A percentile compares a stretch with the other conserved stretches of the same genome.
phyloP scores from a whole-genome alignment of 192 early-diverging fungal genomes.

The Entrophospora sp. region DNA sequence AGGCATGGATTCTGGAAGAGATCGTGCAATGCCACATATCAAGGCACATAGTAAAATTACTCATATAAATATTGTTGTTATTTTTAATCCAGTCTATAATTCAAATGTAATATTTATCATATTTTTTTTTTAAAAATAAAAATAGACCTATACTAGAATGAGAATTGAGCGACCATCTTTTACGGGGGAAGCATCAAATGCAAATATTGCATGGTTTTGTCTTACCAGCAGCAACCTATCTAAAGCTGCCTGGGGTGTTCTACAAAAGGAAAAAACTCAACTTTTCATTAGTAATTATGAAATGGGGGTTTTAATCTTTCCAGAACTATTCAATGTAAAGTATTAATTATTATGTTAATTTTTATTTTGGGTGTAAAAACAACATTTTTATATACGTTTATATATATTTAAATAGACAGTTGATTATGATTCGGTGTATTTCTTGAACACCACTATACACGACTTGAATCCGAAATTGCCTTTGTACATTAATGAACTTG shows the following conservation, averaged over 20 bases:
- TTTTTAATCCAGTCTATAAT: slow-evolving; percentile 19
- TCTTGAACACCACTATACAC: slow-evolving; percentile 25
- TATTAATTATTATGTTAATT: neutral
- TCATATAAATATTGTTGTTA: too few species aligned
- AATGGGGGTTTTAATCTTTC: slow-evolving; percentile 51
- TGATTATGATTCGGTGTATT: slow-evolving; percentile 19
- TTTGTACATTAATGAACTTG: neutral
- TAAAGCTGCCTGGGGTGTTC: slow-evolving; percentile 59
- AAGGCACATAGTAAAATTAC: slow-evolving; percentile 44
- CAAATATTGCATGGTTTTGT: slow-evolving; percentile 32
- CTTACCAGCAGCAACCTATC: slow-evolving; percentile 47
- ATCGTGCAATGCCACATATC: slow-evolving; percentile 60
- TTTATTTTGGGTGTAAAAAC: neutral
- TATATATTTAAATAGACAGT: neutral
- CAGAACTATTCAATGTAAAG: slow-evolving; percentile 49
- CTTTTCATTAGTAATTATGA: slow-evolving; percentile 59
- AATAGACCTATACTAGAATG: slow-evolving; percentile 33
- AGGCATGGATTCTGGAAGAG: slow-evolving; percentile 37
- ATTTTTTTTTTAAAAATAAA: neutral
- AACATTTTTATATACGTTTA: neutral
- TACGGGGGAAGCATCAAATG: slow-evolving; percentile 22
- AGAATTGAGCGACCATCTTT: slow-evolving; percentile 11
- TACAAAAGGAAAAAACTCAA: slow-evolving; percentile 41
- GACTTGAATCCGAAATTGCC: slow-evolving; percentile 20
- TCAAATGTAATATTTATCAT: neutral